Evolutionary conservation across 176 grass and related monocot genomes (phyloP), one percentile per base, ranked within the genome.

Genomic region (Ananas comosus): DNA sequence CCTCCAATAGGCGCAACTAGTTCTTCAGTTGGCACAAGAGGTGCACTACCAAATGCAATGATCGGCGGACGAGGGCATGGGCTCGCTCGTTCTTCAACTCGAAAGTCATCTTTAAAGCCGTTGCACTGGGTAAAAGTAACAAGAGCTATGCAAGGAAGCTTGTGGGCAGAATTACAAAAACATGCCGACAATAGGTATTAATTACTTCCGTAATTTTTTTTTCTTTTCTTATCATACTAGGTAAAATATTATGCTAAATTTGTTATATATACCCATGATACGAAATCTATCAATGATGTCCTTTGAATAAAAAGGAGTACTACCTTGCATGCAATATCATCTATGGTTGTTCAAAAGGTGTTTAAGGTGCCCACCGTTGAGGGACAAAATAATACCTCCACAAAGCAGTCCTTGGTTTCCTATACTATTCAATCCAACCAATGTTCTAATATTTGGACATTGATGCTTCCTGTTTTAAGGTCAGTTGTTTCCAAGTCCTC

Each of bases 101-200:
- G 77, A 25, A 91, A 58, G 51, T 89, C 92, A 75, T 78, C 92
- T 67, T 76, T 96, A 69, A 96, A 96, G 79, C 92, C 92, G 71
- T 77, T 91, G 12, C 88, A 96, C 59, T 96, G 92, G 92, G 86
- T 84, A 23, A 96, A 92, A 83, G 88, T 96, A 74, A 89, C 88
- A 78, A 92, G 81, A 80, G 81, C 85, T 74, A 92, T 92, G 86
- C 83, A 87, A 64, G 88, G 92, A 70, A 96, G 85, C 65, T 89
- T 96, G 70, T 96, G 92, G 92, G 92, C 85, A 23, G 92, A 96
- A 76, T 64, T 96, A 68, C 92, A 96, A 74, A 88, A 88, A 54
- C 86, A 89, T 80, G 65, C 86, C 70, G 80, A 88, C 49, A 64
- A 85, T 65, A 89, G 85, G 92, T 96, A 96, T 51, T 16, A 48